Base-by-base conservation (phyloP, 257 asterid species). In the Ilex aquifolium region DNA sequence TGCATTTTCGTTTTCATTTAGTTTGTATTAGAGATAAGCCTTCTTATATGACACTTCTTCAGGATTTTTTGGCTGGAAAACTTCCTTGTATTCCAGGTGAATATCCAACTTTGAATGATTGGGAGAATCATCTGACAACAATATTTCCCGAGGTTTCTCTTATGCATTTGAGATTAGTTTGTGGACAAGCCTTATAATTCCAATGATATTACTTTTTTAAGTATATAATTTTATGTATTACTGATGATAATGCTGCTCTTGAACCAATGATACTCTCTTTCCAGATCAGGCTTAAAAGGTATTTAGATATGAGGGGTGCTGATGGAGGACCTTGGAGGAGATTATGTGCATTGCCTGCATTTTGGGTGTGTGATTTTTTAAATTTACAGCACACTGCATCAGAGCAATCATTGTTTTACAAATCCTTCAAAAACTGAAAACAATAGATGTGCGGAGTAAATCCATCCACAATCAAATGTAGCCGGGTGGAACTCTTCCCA, bases 311-410 rank as follows among this genome's bases (percentile, higher is more conserved):
- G 99, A 77, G 99, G 61, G 99, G 99, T 67, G 99, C 97, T 66
- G 97, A 93, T 69, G 99, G 99, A 59, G 99, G 97, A 72, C 97
- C 99, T 65, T 93, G 96, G 99, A 85, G 99, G 76, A 80, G 96
- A 77, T 83, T 90, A 42, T 90, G 99, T 29, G 99, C 99, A 2
- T 74, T 93, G 63, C 99, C 99, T 77, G 97, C 99, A 48, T 84
- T 93, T 64, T 93, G 97, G 99, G 99, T 93, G 72, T 36, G 40
- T 36, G 40, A 7, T 7, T 7, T 36, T 36, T 36, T 36, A 3
- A 36, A 36, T 36, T 3, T 36, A 36, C 7, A 36, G 7, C 7
- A 36, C 40, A 36, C 40, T 7, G 3, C 40, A 36, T 36, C 7
- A 36, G 7, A 36, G 7, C 5, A 3, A 36, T 36, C 40, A 36